Percentiles rank a stretch among this genome's conserved stretches.
These are phyloP conservation scores for Salix brachista DNA, from an alignment of 345 rosid species.

Conservation along the genomic window DNA sequence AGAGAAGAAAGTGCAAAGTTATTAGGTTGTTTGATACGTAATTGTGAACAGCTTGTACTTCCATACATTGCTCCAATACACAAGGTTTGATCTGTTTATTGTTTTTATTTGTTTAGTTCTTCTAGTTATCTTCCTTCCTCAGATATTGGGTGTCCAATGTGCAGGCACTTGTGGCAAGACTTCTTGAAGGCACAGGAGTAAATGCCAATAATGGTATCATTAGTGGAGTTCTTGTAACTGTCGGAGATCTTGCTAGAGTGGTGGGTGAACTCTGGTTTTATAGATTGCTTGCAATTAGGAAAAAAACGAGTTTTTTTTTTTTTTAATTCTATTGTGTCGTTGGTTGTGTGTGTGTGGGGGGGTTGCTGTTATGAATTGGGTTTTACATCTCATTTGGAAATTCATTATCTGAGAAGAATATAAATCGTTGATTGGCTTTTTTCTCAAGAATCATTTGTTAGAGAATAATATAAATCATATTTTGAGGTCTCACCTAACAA, in stretches of 20 bases:
- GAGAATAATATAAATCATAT: no score
- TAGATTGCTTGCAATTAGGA: not conserved
- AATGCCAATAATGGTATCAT: slow-evolving; percentile 84
- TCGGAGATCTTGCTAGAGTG: slow-evolving; percentile 99
- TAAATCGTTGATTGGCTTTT: not conserved
- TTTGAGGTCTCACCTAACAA: no score
- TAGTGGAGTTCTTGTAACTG: slow-evolving; percentile 93
- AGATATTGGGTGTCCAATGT: slow-evolving; percentile 21
- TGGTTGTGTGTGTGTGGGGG: not conserved
- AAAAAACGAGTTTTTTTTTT: not conserved
- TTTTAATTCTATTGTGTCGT: not conserved
- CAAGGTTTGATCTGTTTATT: slow-evolving; percentile 56
- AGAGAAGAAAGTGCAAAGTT: slow-evolving; percentile 97
- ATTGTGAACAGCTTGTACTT: slow-evolving; percentile 81
- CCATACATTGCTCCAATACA: slow-evolving; percentile 95
- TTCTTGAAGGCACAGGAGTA: slow-evolving; percentile 72
- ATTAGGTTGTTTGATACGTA: slow-evolving; percentile 94
- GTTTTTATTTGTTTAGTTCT: slow-evolving; percentile 7
- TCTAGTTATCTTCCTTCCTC: not conserved
- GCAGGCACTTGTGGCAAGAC: slow-evolving; percentile 96
- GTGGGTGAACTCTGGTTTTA: slow-evolving; percentile 41
- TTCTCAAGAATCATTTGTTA: not conserved
- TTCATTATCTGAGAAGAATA: not conserved
- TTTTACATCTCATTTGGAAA: not conserved
- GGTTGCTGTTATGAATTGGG: not conserved